These are phyloP conservation scores for Talaromyces sp. DNA, from an alignment of 2,329 filamentous ascomycete genomes.

Conservation along the genomic window DNA sequence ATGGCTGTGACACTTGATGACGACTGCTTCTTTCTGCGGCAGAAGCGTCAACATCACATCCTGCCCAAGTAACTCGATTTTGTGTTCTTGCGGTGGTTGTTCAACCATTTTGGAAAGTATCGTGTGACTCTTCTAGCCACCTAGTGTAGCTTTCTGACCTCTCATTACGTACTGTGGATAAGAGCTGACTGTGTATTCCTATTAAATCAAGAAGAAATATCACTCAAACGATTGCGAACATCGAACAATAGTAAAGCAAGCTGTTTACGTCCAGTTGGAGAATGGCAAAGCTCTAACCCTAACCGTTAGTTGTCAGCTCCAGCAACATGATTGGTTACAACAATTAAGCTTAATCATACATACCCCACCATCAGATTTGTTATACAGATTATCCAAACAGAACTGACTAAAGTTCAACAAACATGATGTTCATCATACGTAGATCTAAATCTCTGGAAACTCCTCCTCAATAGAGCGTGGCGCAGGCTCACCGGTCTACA, in stretches of 20 bases:
- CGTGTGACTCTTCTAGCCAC: no score
- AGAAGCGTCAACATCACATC: background rate
- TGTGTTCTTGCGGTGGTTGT: no score
- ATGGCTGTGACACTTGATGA: background rate
- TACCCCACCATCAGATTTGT: background rate
- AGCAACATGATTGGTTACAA: background rate
- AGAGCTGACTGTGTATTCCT: no score
- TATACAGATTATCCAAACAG: no score
- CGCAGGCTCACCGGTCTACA: background rate
- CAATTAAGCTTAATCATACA: slow-evolving; percentile 4
- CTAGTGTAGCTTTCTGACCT: no score
- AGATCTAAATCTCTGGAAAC: background rate
- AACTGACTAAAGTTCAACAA: background rate
- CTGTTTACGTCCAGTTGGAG: no score
- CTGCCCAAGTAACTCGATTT: background rate
- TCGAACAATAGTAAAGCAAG: background rate
- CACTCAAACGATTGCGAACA: no score
- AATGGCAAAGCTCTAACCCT: background rate
- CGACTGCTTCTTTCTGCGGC: background rate
- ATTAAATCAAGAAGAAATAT: no score
- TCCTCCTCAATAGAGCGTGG: background rate
- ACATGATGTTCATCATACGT: background rate
- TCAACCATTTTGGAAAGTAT: background rate
- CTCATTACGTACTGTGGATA: no score
- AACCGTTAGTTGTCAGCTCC: background rate